Conservation (phyloP, 2,329 filamentous ascomycete genomes). For the Fusarium illudens region DNA sequence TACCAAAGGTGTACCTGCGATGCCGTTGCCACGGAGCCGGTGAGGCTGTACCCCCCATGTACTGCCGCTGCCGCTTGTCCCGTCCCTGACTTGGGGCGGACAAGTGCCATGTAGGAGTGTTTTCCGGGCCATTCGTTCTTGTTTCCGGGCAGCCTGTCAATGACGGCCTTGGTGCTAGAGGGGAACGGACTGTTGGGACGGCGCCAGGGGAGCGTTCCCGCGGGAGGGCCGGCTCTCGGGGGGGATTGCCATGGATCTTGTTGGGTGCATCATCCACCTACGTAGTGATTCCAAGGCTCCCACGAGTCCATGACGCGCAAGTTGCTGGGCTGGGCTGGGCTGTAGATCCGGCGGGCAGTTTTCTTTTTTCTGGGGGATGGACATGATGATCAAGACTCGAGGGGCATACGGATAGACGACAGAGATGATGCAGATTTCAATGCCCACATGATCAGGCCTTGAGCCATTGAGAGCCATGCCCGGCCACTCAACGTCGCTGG, state of each 20-base stretch:
- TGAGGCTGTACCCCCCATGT: conserved; percentile 24
- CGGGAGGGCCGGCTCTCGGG: conserved; percentile 22
- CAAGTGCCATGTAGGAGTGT: conserved; percentile 23
- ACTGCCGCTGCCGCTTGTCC: conserved; percentile 6
- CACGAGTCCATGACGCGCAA: conserved; percentile 9
- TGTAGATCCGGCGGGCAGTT: neutral
- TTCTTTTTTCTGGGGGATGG: conserved; percentile 1
- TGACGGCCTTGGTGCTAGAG: conserved; percentile 24
- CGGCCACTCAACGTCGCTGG: conserved; percentile 27
- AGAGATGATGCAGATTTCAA: neutral
- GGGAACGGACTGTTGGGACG: conserved; percentile 19
- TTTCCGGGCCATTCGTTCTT: conserved; percentile 27
- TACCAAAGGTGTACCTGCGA: conserved; percentile 28
- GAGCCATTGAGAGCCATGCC: conserved; percentile 18
- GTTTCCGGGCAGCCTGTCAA: conserved; percentile 33
- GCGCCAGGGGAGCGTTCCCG: conserved; percentile 17
- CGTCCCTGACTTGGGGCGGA: conserved; percentile 23
- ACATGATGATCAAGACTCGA: neutral
- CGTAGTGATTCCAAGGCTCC: neutral
- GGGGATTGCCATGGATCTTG: neutral
- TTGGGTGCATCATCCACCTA: neutral
- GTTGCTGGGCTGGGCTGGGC: neutral
- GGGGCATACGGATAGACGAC: neutral
- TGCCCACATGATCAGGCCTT: neutral
- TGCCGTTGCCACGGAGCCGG: conserved; percentile 11